phyloP scores from a whole-genome alignment of 1,139 yeast genomes.

The Magnusiomyces clavatus region DNA sequence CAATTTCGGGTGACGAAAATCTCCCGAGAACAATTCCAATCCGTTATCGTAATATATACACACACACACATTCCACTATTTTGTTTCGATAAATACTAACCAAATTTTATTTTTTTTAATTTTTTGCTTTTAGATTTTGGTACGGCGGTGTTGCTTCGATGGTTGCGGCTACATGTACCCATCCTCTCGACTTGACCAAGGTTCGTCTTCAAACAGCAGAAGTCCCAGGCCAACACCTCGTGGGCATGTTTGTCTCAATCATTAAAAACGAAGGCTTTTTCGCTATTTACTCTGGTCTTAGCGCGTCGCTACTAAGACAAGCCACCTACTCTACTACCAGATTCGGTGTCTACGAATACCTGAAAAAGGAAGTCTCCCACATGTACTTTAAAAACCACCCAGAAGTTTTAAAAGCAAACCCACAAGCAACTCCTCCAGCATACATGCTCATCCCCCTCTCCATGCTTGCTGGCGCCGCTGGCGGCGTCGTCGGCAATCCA shows the following conservation, averaged over 20 bases:
- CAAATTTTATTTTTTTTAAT: not conserved
- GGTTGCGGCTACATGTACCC: slow-evolving; percentile 39
- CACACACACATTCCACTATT: not conserved
- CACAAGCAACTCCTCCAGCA: slow-evolving; percentile 32
- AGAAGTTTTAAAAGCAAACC: no score
- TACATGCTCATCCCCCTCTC: slow-evolving; percentile 60
- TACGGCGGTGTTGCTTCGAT: slow-evolving; percentile 44
- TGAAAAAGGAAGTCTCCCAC: slow-evolving; percentile 43
- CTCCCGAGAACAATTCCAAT: no score
- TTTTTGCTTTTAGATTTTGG: slow-evolving; percentile 38
- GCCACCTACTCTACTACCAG: slow-evolving; percentile 83
- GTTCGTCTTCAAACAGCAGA: slow-evolving; percentile 72
- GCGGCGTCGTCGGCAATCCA: slow-evolving; percentile 83
- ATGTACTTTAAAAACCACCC: slow-evolving; percentile 14
- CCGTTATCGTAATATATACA: no score
- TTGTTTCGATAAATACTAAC: not conserved
- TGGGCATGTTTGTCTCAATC: slow-evolving; percentile 54
- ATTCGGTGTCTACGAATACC: slow-evolving; percentile 72
- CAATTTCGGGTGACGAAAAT: no score
- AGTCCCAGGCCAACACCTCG: slow-evolving; percentile 48
- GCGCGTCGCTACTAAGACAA: slow-evolving; percentile 76
- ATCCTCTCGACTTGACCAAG: slow-evolving; percentile 79
- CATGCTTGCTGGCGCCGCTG: slow-evolving; percentile 75
- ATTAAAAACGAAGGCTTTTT: slow-evolving; percentile 56
- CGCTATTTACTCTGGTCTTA: slow-evolving; percentile 69